Evolutionary conservation across 106 monocot genomes (phyloP), one percentile per base, ranked within the genome.

Genomic region (Allium cepa): DNA sequence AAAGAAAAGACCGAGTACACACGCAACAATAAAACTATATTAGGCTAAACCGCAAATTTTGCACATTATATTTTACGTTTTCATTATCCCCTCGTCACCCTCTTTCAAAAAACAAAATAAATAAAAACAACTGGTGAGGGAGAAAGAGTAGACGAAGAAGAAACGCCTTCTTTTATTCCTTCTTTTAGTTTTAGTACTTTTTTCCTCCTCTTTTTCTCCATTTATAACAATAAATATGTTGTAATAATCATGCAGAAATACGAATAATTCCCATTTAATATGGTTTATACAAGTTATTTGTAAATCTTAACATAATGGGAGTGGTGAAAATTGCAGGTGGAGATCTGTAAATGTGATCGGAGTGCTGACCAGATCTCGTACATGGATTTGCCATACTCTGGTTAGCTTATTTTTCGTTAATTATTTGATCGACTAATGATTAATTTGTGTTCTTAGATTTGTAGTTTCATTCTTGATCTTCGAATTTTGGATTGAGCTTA

Each of bases 381-480:
- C 56, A 69, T 69, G 68, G 68, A 69, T 69, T 56, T 51, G 53
- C 68, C 68, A n/a, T 56, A 15, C 56, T 69, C 68, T 28, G 68
- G 68, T 69, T 3, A 56, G 56, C 55, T 48, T 67, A 67, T 53
- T 67, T 52, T 1, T 53, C 8, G 46, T 52, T 2, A 7, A 26
- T 51, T 53, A 1, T 52, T 52, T 67, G 17, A 36, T 64, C 18
- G 64, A 36, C 36, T 36, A 36, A 5, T 5, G 36, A 5, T 36
- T 36, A 5, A 36, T 36, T 36, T 36, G 36, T 36, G 36, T 36
- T 36, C 3, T 36, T 36, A 36, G 11, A 26, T 62, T 10, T 48
- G 49, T 65, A 7, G 16, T 27, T 67, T 67, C 14, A 10, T 9
- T 69, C 68, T 69, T 50, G 68, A 69, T 69, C 68, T 69, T 53